phyloP scores from a whole-genome alignment of 2,329 filamentous ascomycete species.

The Pezicula radicicola region DNA sequence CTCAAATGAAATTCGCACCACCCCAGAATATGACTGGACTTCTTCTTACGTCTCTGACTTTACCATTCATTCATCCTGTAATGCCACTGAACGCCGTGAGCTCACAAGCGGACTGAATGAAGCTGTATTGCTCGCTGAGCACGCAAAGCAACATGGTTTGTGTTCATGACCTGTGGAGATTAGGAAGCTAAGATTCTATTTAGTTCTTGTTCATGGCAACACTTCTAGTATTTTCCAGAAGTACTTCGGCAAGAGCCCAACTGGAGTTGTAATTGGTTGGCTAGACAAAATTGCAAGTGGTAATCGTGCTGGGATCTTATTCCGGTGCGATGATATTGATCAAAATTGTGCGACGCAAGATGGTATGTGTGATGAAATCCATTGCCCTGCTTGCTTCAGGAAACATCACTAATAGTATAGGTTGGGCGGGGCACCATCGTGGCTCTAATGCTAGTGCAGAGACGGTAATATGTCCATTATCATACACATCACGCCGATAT shows the following conservation, averaged over 20 bases:
- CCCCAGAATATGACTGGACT: not conserved
- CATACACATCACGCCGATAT: constrained; percentile 53
- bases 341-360: constrained; percentile 55
- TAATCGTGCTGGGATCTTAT: constrained; percentile 54
- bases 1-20: not conserved
- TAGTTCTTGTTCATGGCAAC: constrained; percentile 50
- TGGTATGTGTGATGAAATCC: constrained; percentile 25
- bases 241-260: constrained; percentile 62
- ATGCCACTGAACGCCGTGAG: constrained; percentile 55
- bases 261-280: constrained; percentile 58
- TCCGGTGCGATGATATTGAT: constrained; percentile 68
- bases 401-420: constrained; percentile 31
- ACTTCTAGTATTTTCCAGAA: constrained; percentile 57
- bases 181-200: not conserved
- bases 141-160: constrained; percentile 56
- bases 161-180: not conserved
- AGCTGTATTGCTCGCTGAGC: constrained; percentile 51
- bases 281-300: constrained; percentile 57
- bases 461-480: constrained; percentile 67
- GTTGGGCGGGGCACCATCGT: constrained; percentile 67
- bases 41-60: constrained; percentile 20
- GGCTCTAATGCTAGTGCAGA: constrained; percentile 61
- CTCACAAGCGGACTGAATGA: constrained; percentile 56
- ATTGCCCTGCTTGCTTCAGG: not conserved
- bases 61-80: constrained; percentile 64